phyloP scores from a whole-genome alignment of 768 basidiomycete species.

The Lentinula edodes region DNA sequence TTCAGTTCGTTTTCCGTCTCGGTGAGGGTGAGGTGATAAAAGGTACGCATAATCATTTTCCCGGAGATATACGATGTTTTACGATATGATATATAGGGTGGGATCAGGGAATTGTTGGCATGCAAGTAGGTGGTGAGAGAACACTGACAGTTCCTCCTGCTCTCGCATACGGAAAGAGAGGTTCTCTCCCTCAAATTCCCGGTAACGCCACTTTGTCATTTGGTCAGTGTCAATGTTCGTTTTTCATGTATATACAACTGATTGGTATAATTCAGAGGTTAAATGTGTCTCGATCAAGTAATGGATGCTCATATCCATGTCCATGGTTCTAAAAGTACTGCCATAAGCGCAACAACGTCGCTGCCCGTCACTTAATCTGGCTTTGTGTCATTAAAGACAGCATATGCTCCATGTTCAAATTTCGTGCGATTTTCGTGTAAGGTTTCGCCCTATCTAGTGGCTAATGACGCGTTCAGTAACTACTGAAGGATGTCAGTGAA shows the following conservation, averaged over 20 bases:
- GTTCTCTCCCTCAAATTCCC: constrained; percentile 53
- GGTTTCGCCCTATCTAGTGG: too few species aligned
- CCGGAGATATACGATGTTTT: background rate
- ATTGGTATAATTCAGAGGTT: background rate
- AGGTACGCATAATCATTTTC: constrained; percentile 32
- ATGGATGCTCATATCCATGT: background rate
- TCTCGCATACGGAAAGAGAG: constrained; percentile 68
- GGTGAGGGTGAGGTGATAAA: constrained; percentile 92
- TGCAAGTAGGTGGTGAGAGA: constrained; percentile 89
- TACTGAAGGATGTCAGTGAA: too few species aligned
- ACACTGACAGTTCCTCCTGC: constrained; percentile 66
- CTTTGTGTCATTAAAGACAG: background rate
- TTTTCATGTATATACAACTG: background rate
- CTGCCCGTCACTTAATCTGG: background rate
- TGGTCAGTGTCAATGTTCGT: constrained; percentile 40
- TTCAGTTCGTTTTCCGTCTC: constrained; percentile 69
- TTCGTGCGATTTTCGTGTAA: background rate
- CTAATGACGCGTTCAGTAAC: too few species aligned
- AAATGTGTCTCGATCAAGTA: constrained; percentile 7
- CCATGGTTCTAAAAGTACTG: constrained; percentile 1
- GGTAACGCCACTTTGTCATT: constrained; percentile 77
- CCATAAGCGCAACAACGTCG: background rate
- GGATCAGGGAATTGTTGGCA: constrained; percentile 89
- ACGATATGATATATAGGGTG: constrained; percentile 47
- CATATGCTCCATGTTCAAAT: background rate